Base-by-base conservation (phyloP, 169 alveolate genomes). In the Sarcocystis neurona region DNA sequence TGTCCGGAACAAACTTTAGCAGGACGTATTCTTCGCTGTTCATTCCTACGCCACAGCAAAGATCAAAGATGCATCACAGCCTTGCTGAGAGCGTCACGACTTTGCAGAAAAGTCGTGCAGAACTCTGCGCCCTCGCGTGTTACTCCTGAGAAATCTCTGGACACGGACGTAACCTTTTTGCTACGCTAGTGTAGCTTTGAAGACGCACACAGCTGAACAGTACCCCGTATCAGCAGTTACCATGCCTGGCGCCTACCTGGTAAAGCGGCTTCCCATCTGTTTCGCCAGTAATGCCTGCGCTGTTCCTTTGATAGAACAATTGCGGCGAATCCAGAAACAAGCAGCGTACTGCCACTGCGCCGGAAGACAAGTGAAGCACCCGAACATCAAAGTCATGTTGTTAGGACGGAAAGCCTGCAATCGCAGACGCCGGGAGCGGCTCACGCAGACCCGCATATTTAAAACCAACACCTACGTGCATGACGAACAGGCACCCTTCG, bases 261-360 rank as follows among this genome's bases (percentile, higher is more conserved):
- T 39, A 43, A 23, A 6, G 56, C 34, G 1, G 27, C 39, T 1
- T 34, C 34, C 82, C 82, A 72, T 27, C 23, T 37, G 56, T 72
- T 72, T 37, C 53, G 20, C 82, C 82, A 72, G 82, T 72, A 72
- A 39, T 72, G 82, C 46, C 82, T 37, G 12, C 82, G 47, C 10
- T 72, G 41, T 12, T 72, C 82, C 32, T 47, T 47, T 10, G 82
- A n/a, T 3, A 53, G 3, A 39, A 72, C 46, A 37, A 53, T 2
- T 20, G 32, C 82, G 2, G 82, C 82, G 82, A 72, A 41, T n/a
- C 82, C 82, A 2, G 82, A 72, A 27, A 72, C 39, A 37, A 43
- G 47, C 23, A 72, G 34, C 20, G 58, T 72, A 15, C 56, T 18
- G 58, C 82, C 58, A 23, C 82, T 72, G 82, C 6, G n/a, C 41